phyloP scores from a whole-genome alignment of 192 early-diverging fungal species.

The Pilaira anomala region DNA sequence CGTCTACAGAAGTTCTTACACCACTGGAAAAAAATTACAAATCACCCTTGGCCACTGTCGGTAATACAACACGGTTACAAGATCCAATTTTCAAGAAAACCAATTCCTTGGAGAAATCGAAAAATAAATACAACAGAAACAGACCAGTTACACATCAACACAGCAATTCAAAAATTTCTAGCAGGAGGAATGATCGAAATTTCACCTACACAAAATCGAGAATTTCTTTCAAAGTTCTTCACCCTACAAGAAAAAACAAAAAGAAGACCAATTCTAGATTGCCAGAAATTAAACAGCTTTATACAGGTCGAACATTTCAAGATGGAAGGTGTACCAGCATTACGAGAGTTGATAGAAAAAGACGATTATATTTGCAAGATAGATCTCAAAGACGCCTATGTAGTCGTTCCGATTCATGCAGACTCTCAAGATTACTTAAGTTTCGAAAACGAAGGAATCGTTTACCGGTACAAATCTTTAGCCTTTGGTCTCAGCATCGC shows the following conservation, averaged over 20 bases:
- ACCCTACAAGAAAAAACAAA: not conserved
- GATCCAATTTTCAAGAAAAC: not conserved
- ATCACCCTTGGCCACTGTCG: not conserved
- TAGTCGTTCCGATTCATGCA: not conserved
- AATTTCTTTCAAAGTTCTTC: not conserved
- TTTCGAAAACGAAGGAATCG: not conserved
- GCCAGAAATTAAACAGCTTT: not conserved
- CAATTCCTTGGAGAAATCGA: not conserved
- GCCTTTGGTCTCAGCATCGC: constrained; percentile 11
- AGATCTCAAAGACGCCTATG: constrained; percentile 8
- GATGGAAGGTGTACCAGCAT: constrained; percentile 9
- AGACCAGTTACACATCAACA: not conserved
- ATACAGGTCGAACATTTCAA: constrained; percentile 11
- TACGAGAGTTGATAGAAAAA: constrained; percentile 4
- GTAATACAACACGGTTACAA: not conserved
- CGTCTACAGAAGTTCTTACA: no score
- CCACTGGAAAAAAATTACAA: no score
- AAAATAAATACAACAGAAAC: no score
- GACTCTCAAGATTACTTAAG: not conserved
- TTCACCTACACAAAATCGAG: not conserved
- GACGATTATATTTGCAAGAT: constrained; percentile 6
- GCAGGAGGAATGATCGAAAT: not conserved
- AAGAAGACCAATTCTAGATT: not conserved
- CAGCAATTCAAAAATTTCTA: not conserved
- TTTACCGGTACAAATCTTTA: constrained; percentile 5